These are phyloP conservation scores for Boletales sp. DNA, from an alignment of 768 basidiomycete species.

Conservation along the genomic window DNA sequence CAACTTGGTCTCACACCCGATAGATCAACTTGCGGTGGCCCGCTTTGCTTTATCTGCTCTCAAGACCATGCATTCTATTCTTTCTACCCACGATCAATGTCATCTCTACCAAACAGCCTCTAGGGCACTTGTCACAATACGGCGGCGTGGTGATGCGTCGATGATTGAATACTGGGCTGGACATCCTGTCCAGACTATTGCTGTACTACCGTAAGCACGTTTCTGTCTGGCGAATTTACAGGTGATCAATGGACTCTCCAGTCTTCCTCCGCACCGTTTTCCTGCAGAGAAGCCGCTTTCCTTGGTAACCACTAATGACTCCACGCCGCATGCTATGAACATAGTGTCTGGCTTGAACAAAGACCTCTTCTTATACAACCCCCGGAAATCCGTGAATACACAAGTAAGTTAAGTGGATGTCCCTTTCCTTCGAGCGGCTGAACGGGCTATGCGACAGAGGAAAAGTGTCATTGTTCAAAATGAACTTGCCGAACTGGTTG, in stretches of 20 bases:
- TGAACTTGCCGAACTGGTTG: conserved; percentile 75
- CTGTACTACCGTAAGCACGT: conserved; percentile 64
- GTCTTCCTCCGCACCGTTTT: conserved; percentile 65
- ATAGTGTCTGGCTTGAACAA: conserved; percentile 55
- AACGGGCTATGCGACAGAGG: conserved; percentile 32
- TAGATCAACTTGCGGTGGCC: conserved; percentile 83
- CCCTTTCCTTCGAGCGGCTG: conserved; percentile 2
- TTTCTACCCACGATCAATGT: conserved; percentile 75
- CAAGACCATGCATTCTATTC: conserved; percentile 62
- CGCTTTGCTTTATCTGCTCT: conserved; percentile 89
- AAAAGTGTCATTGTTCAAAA: conserved; percentile 74
- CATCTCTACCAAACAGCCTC: conserved; percentile 71
- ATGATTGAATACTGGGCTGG: conserved; percentile 86
- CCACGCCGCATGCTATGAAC: conserved; percentile 36
- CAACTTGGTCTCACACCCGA: conserved; percentile 2
- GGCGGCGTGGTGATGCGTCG: conserved; percentile 70
- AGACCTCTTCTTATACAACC: conserved; percentile 92
- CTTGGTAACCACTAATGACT: conserved; percentile 40
- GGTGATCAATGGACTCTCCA: conserved; percentile 29
- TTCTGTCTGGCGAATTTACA: conserved; percentile 1
- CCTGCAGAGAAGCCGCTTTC: conserved; percentile 72
- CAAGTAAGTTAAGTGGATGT: conserved; percentile 43
- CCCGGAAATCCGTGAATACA: conserved; percentile 55
- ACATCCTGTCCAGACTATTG: conserved; percentile 72
- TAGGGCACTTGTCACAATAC: conserved; percentile 69